These are phyloP conservation scores for Rhizopus arrhizus DNA, from an alignment of 371 early-diverging fungal species.

Conservation along the genomic window DNA sequence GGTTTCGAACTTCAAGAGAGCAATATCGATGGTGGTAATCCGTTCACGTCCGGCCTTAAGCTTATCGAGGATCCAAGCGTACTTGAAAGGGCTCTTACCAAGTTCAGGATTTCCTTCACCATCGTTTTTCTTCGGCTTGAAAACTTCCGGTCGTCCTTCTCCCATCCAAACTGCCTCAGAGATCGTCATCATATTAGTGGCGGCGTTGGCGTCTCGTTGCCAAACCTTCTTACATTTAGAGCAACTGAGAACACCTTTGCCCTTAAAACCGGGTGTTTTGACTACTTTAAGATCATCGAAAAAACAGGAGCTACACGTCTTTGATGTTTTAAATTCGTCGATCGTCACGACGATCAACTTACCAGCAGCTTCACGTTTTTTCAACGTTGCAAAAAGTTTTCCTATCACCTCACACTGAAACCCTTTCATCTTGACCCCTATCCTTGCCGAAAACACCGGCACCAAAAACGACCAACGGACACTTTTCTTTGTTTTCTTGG, in stretches of 20 bases:
- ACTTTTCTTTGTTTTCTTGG: background rate
- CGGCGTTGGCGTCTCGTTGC: conserved; percentile 19
- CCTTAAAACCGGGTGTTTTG: background rate
- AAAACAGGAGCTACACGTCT: conserved; percentile 8
- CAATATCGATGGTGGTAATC: too few relatives aligned
- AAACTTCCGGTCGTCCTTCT: conserved; percentile 4
- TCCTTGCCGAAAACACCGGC: conserved; percentile 7
- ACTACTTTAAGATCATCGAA: background rate
- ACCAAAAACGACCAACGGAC: conserved; percentile 4
- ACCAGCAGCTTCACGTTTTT: conserved; percentile 4
- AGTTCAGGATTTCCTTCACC: too few relatives aligned
- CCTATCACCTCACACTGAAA: conserved; percentile 4
- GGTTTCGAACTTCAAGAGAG: too few relatives aligned
- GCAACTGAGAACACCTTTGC: conserved; percentile 13
- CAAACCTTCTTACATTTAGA: conserved; percentile 14
- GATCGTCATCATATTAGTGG: conserved; percentile 17
- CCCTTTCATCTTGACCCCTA: conserved; percentile 3
- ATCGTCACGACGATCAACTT: conserved; percentile 8
- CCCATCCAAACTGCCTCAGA: conserved; percentile 7
- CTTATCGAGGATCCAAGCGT: too few relatives aligned
- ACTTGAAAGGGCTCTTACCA: too few relatives aligned
- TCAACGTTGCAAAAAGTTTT: conserved; percentile 7
- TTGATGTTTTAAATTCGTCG: conserved; percentile 13
- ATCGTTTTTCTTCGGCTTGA: background rate
- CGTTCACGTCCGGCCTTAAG: too few relatives aligned